These are phyloP conservation scores for Cenchrus fungigraminus DNA, from an alignment of 176 grass and related monocot genomes.

Conservation along the genomic window DNA sequence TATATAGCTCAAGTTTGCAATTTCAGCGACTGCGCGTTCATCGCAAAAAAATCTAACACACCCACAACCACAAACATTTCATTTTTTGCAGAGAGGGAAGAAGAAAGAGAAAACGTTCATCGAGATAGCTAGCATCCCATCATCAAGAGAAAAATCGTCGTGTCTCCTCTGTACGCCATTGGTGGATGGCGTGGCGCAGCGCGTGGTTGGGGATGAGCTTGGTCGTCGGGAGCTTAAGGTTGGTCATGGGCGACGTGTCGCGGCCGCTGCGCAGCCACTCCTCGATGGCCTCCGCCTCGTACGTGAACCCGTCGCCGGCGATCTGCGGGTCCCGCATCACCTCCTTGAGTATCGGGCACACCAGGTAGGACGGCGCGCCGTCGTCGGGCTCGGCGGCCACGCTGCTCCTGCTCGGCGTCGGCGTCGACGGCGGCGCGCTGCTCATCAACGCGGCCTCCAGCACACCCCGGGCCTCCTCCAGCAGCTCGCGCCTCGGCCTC, in stretches of 20 bases:
- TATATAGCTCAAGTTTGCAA: no score
- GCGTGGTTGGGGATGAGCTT: conserved; percentile 77
- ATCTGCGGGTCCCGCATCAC: conserved; percentile 86
- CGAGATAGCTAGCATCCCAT: no score
- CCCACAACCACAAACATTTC: no score
- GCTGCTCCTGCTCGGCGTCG: conserved; percentile 23
- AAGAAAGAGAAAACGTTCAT: no score
- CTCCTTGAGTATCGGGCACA: conserved; percentile 76
- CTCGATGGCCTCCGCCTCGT: conserved; percentile 76
- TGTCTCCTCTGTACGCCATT: conserved; percentile 38
- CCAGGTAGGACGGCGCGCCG: conserved; percentile 54
- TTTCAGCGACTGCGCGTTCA: no score
- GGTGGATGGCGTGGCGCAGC: conserved; percentile 71
- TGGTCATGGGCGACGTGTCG: conserved; percentile 89
- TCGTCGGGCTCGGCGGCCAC: conserved; percentile 29
- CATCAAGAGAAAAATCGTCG: no score
- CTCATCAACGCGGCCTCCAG: conserved; percentile 36
- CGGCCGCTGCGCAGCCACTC: conserved; percentile 60
- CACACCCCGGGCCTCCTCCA: conserved; percentile 41
- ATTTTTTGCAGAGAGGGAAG: no score
- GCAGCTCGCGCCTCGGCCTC: conserved; percentile 1
- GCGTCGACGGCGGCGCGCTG: background rate
- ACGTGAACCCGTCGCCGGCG: conserved; percentile 89
- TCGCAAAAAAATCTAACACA: no score
- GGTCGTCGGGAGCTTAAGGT: conserved; percentile 58